These are phyloP conservation scores for Penicillium steckii DNA, from an alignment of 495 filamentous ascomycete genomes.

Conservation along the genomic window DNA sequence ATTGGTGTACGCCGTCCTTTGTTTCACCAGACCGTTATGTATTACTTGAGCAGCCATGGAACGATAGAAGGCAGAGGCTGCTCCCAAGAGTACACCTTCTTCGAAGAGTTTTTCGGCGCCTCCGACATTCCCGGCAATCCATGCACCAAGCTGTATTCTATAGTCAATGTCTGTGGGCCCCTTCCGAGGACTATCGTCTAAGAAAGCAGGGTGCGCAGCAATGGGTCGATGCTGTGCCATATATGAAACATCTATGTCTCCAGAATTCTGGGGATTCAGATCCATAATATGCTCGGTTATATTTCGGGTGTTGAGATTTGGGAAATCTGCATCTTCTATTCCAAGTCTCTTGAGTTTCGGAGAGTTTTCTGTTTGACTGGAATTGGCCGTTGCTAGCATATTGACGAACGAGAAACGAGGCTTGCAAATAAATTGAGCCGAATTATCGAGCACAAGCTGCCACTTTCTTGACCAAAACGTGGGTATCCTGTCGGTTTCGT, in stretches of 20 bases:
- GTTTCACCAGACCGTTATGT: slow-evolving; percentile 1
- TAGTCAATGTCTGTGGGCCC: neutral
- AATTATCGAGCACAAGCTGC: neutral
- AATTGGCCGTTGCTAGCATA: slow-evolving; percentile 6
- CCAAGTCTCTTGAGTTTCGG: neutral
- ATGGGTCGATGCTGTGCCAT: neutral
- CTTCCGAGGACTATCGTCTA: neutral
- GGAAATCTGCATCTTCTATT: neutral
- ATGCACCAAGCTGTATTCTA: neutral
- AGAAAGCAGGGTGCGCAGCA: neutral
- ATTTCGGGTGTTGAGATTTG: neutral
- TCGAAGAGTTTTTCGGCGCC: neutral
- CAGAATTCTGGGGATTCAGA: neutral
- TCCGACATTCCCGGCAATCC: neutral
- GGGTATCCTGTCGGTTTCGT: neutral
- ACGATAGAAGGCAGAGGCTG: slow-evolving; percentile 4
- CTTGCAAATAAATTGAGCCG: slow-evolving; percentile 8
- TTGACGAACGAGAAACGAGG: slow-evolving; percentile 4
- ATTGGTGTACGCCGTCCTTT: neutral
- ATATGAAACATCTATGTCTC: too few species aligned
- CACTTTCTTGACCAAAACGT: neutral
- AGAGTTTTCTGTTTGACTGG: neutral
- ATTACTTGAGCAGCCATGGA: slow-evolving; percentile 13
- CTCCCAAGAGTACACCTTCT: neutral
- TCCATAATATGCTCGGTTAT: neutral